Conservation (phyloP, 805 yeast species). For the Nakazawaea ishiwadae region DNA sequence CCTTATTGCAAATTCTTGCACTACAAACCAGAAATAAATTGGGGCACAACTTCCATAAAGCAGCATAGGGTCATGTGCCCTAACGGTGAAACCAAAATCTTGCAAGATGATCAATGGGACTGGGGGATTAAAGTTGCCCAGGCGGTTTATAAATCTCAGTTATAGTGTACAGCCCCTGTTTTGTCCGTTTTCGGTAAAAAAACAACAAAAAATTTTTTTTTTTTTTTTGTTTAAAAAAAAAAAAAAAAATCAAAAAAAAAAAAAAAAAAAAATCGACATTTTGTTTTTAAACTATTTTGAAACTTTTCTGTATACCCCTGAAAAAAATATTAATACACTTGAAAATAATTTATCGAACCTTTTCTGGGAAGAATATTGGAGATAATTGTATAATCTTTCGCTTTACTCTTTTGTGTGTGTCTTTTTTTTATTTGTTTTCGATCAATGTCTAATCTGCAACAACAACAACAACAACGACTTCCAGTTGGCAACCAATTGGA, state of each 20-base stretch:
- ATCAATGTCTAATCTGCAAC: background rate
- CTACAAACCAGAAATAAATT: constrained; percentile 5
- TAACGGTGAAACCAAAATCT: constrained; percentile 6
- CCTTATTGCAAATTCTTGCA: constrained; percentile 10
- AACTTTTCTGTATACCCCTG: constrained; percentile 5
- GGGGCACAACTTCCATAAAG: constrained; percentile 6
- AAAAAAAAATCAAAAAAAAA: background rate
- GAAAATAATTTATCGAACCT: too few species aligned
- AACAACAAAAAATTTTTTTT: background rate
- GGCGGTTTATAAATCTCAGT: constrained; percentile 6
- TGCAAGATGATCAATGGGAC: constrained; percentile 10
- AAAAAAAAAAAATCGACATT: too few species aligned
- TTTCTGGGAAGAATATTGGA: too few species aligned
- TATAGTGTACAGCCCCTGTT: constrained; percentile 3
- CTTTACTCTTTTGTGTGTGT: too few species aligned
- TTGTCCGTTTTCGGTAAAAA: too few species aligned
- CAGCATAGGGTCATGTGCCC: constrained; percentile 10
- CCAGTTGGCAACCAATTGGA: constrained; percentile 1
- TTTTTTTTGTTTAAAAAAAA: constrained; percentile 1
- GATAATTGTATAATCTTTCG: too few species aligned
- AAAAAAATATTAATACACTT: background rate
- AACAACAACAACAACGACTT: constrained; percentile 2
- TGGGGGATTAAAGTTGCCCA: constrained; percentile 12
- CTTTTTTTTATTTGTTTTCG: background rate
- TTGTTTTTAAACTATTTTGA: background rate